These are phyloP conservation scores for Ascoidea rubescens DNA, from an alignment of 805 yeast species.

Conservation along the genomic window DNA sequence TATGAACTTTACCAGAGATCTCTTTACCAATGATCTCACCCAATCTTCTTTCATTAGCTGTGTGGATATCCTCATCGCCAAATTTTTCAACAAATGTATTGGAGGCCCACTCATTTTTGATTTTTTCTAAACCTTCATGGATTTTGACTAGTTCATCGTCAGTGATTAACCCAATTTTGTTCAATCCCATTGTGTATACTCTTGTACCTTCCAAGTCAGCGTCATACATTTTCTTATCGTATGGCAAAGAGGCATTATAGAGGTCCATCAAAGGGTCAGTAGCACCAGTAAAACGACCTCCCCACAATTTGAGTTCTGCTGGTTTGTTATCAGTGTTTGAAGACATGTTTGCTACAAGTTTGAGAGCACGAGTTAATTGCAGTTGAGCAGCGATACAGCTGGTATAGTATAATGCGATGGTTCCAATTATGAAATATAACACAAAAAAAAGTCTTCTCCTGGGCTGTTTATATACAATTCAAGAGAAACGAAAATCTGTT, in stretches of 20 bases:
- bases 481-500: too few relatives aligned
- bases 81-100: conserved; percentile 58
- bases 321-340: conserved; percentile 21
- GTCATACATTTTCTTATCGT: conserved; percentile 86
- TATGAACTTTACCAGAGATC: conserved; percentile 95
- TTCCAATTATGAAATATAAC: too few relatives aligned
- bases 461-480: too few relatives aligned
- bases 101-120: conserved; percentile 71
- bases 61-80: conserved; percentile 96
- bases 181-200: conserved; percentile 80
- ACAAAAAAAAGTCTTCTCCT: too few relatives aligned
- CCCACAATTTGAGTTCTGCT: conserved; percentile 79
- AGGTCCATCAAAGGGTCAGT: conserved; percentile 96
- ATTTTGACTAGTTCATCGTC: conserved; percentile 63
- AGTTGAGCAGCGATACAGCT: too few relatives aligned
- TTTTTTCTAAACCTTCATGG: conserved; percentile 64
- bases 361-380: too few relatives aligned
- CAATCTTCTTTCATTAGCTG: conserved; percentile 94
- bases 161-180: conserved; percentile 64
- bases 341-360: background rate
- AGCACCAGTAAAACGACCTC: conserved; percentile 95
- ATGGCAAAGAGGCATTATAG: conserved; percentile 93
- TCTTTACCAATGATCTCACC: conserved; percentile 92
- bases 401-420: too few relatives aligned
- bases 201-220: conserved; percentile 92